phyloP scores from a whole-genome alignment of 2,329 filamentous ascomycete genomes.

The Epichloe baconii region DNA sequence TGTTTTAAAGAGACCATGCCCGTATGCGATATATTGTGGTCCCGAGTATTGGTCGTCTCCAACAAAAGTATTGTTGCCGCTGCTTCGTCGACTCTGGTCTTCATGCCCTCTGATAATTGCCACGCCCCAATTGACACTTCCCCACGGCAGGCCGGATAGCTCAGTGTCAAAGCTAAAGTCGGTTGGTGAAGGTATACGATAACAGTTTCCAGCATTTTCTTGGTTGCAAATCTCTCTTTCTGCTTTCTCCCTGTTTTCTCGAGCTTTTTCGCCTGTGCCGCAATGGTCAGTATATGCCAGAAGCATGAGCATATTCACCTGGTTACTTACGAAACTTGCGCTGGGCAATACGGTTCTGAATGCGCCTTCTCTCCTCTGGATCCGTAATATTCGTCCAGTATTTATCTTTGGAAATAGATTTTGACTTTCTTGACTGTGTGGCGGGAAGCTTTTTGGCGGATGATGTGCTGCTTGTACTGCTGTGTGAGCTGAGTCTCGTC shows the following conservation, averaged over 20 bases:
- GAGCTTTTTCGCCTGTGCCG: conserved; percentile 51
- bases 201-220: conserved; percentile 49
- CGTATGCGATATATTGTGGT: conserved; percentile 15
- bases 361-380: conserved; percentile 56
- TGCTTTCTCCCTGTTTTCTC: conserved; percentile 51
- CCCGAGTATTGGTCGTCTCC: conserved; percentile 21
- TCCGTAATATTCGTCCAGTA: conserved; percentile 61
- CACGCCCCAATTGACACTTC: conserved; percentile 48
- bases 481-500: conserved; percentile 13
- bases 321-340: conserved; percentile 55
- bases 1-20: conserved; percentile 8
- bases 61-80: conserved; percentile 23
- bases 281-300: conserved; percentile 4
- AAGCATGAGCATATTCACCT: not conserved
- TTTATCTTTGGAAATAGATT: conserved; percentile 33
- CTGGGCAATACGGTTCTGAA: conserved; percentile 66
- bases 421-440: conserved; percentile 23
- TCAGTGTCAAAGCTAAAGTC: conserved; percentile 39
- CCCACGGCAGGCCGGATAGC: conserved; percentile 59
- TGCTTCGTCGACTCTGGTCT: conserved; percentile 30
- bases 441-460: conserved; percentile 16
- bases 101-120: conserved; percentile 39
- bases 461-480: conserved; percentile 2
- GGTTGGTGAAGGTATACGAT: conserved; percentile 44
- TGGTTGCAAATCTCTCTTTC: conserved; percentile 52